Conservation (phyloP, 306 rosid species). For the Cucurbita maxima region DNA sequence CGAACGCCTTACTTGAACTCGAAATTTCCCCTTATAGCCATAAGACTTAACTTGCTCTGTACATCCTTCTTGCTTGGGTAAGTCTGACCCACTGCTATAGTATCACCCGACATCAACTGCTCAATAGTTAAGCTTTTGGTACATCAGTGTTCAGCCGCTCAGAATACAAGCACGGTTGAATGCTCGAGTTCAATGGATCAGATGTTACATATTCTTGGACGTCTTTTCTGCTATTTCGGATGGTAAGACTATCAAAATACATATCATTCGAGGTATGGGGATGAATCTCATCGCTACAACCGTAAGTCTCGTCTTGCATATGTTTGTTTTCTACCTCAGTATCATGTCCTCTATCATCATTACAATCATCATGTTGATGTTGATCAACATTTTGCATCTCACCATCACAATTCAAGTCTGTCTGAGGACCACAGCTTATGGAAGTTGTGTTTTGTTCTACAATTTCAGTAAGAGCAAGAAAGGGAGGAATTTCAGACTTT, state of each 20-base stretch:
- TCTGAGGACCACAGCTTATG: constrained; percentile 3
- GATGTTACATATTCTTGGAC: background rate
- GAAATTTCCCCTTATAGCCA: constrained; percentile 5
- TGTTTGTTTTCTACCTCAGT: background rate
- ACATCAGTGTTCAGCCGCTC: background rate
- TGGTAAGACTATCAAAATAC: background rate
- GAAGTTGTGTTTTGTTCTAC: constrained; percentile 6
- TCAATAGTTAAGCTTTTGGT: background rate
- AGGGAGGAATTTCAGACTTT: constrained; percentile 1
- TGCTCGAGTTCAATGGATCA: background rate
- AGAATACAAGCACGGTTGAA: constrained; percentile 4
- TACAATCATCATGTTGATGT: background rate
- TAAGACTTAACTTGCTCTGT: constrained; percentile 6
- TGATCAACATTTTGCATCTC: constrained; percentile 4
- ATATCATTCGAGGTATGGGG: background rate
- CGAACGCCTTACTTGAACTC: constrained; percentile 5
- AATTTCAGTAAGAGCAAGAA: constrained; percentile 4
- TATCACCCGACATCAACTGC: constrained; percentile 6
- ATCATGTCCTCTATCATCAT: background rate
- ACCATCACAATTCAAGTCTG: constrained; percentile 1
- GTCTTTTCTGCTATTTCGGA: background rate
- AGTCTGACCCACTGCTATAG: background rate
- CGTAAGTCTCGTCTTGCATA: background rate
- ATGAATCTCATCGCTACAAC: constrained; percentile 3
- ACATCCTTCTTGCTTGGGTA: constrained; percentile 9